Conservation (phyloP, 768 basidiomycete genomes). For the Serendipita sp. region DNA sequence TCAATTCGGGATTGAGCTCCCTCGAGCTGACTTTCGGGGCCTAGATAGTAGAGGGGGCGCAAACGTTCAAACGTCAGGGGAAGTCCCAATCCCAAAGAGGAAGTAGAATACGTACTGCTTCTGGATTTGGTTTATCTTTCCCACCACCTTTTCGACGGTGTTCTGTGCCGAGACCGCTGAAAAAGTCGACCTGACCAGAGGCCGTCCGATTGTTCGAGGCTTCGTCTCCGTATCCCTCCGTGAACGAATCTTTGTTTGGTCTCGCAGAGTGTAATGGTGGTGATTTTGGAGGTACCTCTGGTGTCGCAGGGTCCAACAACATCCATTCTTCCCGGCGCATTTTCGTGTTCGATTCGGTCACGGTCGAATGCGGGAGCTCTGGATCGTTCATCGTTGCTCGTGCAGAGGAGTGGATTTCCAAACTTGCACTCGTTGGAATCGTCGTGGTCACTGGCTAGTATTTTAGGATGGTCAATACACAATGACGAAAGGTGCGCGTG, state of each 20-base stretch:
- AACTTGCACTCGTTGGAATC: constrained; percentile 59
- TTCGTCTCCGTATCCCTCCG: constrained; percentile 48
- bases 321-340: constrained; percentile 81
- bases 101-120: constrained; percentile 35
- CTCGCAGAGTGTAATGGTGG: constrained; percentile 11
- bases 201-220: constrained; percentile 29
- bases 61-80: constrained; percentile 7
- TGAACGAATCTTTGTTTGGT: constrained; percentile 32
- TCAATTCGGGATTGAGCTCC: constrained; percentile 47
- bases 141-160: constrained; percentile 34
- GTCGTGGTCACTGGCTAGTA: constrained; percentile 45
- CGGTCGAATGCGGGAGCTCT: constrained; percentile 28
- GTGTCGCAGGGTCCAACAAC: constrained; percentile 30
- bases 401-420: constrained; percentile 51
- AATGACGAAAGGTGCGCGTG: constrained; percentile 6
- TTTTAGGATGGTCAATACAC: not conserved
- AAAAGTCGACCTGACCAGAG: constrained; percentile 66
- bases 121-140: constrained; percentile 45
- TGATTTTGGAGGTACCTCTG: constrained; percentile 15
- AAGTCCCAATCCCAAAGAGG: not conserved
- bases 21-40: constrained; percentile 45
- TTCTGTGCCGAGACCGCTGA: constrained; percentile 72
- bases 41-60: constrained; percentile 20
- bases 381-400: constrained; percentile 28
- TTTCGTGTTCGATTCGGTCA: constrained; percentile 26